Evolutionary conservation across 495 filamentous ascomycete species (phyloP).

Genomic region (Amorphotheca resinae): DNA sequence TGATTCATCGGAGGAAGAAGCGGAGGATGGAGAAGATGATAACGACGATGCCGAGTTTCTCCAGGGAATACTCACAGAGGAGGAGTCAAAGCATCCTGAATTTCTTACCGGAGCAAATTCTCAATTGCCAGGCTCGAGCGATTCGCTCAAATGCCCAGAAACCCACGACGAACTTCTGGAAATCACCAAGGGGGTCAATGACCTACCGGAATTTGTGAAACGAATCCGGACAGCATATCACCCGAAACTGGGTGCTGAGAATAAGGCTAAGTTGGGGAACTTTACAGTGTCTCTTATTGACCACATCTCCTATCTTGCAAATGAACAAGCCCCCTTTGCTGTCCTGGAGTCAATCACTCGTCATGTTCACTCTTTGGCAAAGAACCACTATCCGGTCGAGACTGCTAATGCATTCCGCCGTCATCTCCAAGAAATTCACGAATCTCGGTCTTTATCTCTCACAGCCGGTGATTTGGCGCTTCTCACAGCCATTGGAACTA

Average conservation of each 20-base stretch:
- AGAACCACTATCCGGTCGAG: conserved; percentile 56
- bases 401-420: conserved; percentile 65
- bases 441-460: conserved; percentile 44
- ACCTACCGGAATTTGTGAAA: conserved; percentile 71
- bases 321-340: conserved; percentile 41
- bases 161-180: conserved; percentile 60
- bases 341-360: conserved; percentile 56
- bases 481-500: conserved; percentile 66
- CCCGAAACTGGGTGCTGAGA: conserved; percentile 68
- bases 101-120: conserved; percentile 27
- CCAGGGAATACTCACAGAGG: conserved; percentile 45
- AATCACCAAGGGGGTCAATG: conserved; percentile 45
- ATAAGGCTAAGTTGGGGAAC: conserved; percentile 67
- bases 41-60: conserved; percentile 57
- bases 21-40: conserved; percentile 44
- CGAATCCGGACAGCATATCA: conserved; percentile 81
- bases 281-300: conserved; percentile 68
- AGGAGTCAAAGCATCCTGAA: conserved; percentile 33
- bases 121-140: conserved; percentile 32
- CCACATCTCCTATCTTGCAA: conserved; percentile 43
- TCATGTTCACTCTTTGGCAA: conserved; percentile 77
- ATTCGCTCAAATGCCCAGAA: conserved; percentile 73
- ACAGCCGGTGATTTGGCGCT: conserved; percentile 65
- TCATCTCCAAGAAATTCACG: conserved; percentile 53
- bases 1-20: conserved; percentile 35